Evolutionary conservation across 371 early-diverging fungal species (phyloP).

Genomic region (Apophysomyces ossiformis): DNA sequence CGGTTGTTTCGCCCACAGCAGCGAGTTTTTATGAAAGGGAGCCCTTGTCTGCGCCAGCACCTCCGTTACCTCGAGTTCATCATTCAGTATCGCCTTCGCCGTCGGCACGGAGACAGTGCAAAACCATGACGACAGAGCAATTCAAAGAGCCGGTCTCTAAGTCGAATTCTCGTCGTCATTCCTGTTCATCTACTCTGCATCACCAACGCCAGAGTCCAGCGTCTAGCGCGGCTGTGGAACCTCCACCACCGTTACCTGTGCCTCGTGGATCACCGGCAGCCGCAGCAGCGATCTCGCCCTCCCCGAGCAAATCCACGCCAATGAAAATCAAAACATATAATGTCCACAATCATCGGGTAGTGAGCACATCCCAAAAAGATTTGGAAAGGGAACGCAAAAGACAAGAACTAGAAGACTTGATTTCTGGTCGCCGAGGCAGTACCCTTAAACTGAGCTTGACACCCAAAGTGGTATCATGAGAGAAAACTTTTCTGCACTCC

Average conservation of each 20-base stretch:
- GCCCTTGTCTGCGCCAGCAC: neutral
- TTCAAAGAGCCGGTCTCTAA: slow-evolving; percentile 11
- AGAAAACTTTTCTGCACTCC: slow-evolving; percentile 9
- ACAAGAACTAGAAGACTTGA: slow-evolving; percentile 48
- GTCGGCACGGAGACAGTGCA: neutral
- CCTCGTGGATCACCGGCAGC: slow-evolving; percentile 25
- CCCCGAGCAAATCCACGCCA: slow-evolving; percentile 22
- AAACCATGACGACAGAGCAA: slow-evolving; percentile 10
- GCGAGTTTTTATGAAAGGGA: neutral
- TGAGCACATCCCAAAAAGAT: slow-evolving; percentile 19
- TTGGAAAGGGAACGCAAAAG: slow-evolving; percentile 37
- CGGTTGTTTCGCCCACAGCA: slow-evolving; percentile 21
- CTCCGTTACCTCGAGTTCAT: slow-evolving; percentile 1
- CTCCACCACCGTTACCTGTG: neutral
- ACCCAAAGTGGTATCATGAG: slow-evolving; percentile 33
- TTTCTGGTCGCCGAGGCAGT: slow-evolving; percentile 48
- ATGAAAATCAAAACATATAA: slow-evolving; percentile 23
- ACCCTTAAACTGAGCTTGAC: slow-evolving; percentile 51
- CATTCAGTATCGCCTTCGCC: slow-evolving; percentile 7
- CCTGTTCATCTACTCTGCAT: slow-evolving; percentile 7
- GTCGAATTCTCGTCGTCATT: slow-evolving; percentile 7
- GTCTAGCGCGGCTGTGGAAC: neutral
- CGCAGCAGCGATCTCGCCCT: slow-evolving; percentile 15
- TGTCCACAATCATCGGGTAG: slow-evolving; percentile 15
- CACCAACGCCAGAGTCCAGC: neutral